These are phyloP conservation scores for Croton setiger DNA, from an alignment of 441 rosid genomes.

Conservation along the genomic window DNA sequence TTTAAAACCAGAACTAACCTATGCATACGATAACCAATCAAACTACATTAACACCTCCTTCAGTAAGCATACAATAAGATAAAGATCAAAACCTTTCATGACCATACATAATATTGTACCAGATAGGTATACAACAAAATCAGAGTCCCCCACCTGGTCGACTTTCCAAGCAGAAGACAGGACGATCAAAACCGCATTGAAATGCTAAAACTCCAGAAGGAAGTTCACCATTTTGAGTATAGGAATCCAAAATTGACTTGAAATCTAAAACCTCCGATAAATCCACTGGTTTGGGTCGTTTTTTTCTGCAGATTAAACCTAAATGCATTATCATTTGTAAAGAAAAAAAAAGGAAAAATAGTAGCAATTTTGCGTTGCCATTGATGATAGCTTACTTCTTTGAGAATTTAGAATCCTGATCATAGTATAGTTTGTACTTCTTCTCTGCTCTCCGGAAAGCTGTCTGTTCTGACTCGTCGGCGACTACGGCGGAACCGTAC, in stretches of 20 bases:
- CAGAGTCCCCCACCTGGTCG: no score
- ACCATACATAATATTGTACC: no score
- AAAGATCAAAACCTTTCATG: no score
- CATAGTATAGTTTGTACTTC: conserved; percentile 81
- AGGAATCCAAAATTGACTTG: conserved; percentile 38
- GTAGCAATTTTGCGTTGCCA: background rate
- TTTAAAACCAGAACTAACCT: background rate
- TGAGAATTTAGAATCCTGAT: conserved; percentile 46
- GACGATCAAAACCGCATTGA: conserved; percentile 29
- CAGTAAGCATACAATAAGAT: no score
- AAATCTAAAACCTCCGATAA: conserved; percentile 72
- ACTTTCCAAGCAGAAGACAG: conserved; percentile 57
- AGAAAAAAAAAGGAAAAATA: background rate
- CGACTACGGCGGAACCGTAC: conserved; percentile 54
- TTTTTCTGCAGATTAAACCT: conserved; percentile 40
- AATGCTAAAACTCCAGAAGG: conserved; percentile 44
- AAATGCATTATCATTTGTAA: background rate
- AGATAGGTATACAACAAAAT: no score
- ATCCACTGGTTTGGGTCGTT: conserved; percentile 66
- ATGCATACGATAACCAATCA: background rate
- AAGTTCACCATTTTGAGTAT: conserved; percentile 37
- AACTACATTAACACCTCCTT: background rate
- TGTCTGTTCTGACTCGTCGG: conserved; percentile 51
- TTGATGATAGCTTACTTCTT: conserved; percentile 41
- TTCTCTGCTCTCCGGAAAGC: conserved; percentile 86